Evolutionary conservation across 495 filamentous ascomycete species (phyloP), one percentile per base, ranked within the genome.

Genomic region (Neurospora sp.): DNA sequence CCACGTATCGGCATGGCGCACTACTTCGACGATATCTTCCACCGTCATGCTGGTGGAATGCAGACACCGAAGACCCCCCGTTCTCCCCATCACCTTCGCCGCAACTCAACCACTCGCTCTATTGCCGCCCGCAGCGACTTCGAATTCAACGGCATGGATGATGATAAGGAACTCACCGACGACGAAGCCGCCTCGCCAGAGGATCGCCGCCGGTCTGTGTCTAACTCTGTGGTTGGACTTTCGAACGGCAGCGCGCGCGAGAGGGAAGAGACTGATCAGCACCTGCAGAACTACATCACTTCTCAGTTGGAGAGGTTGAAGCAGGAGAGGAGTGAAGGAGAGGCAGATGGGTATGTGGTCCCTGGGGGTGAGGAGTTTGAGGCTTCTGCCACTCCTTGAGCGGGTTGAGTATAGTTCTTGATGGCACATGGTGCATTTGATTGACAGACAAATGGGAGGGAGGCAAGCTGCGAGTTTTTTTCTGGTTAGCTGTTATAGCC

Each of bases 11-110:
- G 92, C 42, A 94, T 94, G 80, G 86, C 90, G 10, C 94, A 97
- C 81, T 98, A 98, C 84, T 98, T 98, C 78, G 95, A 98, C 77
- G 95, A 98, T 75, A 89, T 94, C 75, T 93, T 96, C 83, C 89
- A 89, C 35, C 82, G 89, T 5, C 83, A 86, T 70, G 70, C 80
- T 37, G 75, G 76, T 35, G 75, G 76, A 39, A 73, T 74, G 39
- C 81, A 79, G 37, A 75, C 79, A 7, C 76, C 75, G 74, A 83
- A 79, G 70, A 79, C 77, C 2, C 86, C 44, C 76, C 80, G 73
- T 62, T 81, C 76, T 77, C 82, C 82, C 62, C 84, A 85, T 9
- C 83, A 86, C 27, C 84, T 96, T 70, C 91, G 95, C 18, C 91
- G 94, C 37, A 94, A 93, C 4, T 96, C 93, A 0, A 96, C 93